phyloP scores from a whole-genome alignment of 148 eudicot genomes.

The Vaccinium macrocarpon region DNA sequence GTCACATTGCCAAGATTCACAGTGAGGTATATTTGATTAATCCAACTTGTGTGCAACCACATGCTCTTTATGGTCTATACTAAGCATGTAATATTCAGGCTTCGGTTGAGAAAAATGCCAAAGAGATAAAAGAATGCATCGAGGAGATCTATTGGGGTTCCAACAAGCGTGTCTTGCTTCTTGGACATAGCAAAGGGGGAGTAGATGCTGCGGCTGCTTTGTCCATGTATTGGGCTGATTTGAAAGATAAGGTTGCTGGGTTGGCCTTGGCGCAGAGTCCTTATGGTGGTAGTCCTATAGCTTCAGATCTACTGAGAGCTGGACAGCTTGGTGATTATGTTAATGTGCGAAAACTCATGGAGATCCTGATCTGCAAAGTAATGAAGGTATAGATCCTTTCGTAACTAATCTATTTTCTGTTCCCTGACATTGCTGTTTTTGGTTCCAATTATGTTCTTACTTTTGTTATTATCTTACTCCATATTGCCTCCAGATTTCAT shows the following conservation, averaged over 20 bases:
- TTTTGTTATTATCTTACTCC: conserved; percentile 1
- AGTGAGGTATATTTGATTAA: conserved; percentile 67
- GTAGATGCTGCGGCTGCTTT: conserved; percentile 95
- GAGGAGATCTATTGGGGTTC: conserved; percentile 98
- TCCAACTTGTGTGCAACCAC: conserved; percentile 12
- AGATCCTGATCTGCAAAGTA: conserved; percentile 83
- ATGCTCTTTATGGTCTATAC: conserved; percentile 6
- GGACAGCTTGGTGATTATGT: conserved; percentile 98
- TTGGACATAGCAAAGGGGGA: conserved; percentile 99
- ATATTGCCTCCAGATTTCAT: not conserved
- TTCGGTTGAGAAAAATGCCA: conserved; percentile 89
- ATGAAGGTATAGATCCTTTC: conserved; percentile 57
- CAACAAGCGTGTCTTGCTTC: conserved; percentile 69
- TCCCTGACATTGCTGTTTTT: not conserved
- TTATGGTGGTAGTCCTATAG: conserved; percentile 98
- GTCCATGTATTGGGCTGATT: conserved; percentile 91
- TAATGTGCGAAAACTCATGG: conserved; percentile 81
- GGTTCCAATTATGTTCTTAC: not conserved
- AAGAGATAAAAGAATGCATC: conserved; percentile 79
- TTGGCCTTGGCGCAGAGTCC: conserved; percentile 94
- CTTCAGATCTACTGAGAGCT: conserved; percentile 85
- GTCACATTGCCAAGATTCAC: conserved; percentile 99
- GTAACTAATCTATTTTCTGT: not conserved
- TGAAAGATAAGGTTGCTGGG: conserved; percentile 94
- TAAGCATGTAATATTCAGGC: conserved; percentile 51